Evolutionary conservation across 805 yeast genomes (phyloP).

Genomic region (Saccharomyces cerevisiae): DNA sequence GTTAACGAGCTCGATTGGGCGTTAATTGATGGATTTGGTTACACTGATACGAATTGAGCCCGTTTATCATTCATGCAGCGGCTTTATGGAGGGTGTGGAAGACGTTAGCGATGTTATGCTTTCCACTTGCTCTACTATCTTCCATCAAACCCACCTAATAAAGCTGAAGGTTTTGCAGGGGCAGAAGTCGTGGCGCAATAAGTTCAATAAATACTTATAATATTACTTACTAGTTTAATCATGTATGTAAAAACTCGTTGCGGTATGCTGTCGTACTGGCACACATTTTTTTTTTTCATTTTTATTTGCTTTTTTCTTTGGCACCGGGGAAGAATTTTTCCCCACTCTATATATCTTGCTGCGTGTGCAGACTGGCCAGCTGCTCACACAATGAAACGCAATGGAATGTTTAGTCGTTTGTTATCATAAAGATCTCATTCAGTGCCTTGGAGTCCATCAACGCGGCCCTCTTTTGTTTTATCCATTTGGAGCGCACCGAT

Average conservation of each 20-base stretch:
- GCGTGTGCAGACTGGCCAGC: neutral
- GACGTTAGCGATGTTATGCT: neutral
- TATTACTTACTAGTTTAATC: neutral
- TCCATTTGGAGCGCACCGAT: slow-evolving; percentile 79
- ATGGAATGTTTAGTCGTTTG: slow-evolving; percentile 27
- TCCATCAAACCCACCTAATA: neutral
- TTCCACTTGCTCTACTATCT: neutral
- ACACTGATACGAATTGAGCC: neutral
- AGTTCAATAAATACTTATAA: neutral
- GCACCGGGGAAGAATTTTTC: neutral
- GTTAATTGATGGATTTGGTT: neutral
- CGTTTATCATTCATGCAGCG: neutral
- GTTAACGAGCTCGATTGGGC: neutral
- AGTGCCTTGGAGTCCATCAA: slow-evolving; percentile 82
- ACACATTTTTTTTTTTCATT: neutral
- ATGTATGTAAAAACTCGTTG: neutral
- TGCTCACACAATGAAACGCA: neutral
- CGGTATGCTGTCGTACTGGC: neutral
- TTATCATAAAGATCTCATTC: slow-evolving; percentile 87
- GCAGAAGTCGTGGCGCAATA: neutral
- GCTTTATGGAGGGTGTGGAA: neutral
- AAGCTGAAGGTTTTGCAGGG: neutral
- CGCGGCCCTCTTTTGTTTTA: slow-evolving; percentile 84
- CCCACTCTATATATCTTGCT: neutral
- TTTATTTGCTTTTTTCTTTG: neutral